Evolutionary conservation across 2,329 filamentous ascomycete genomes (phyloP), one percentile per base, ranked within the genome.

Genomic region (Huntiella decipiens): DNA sequence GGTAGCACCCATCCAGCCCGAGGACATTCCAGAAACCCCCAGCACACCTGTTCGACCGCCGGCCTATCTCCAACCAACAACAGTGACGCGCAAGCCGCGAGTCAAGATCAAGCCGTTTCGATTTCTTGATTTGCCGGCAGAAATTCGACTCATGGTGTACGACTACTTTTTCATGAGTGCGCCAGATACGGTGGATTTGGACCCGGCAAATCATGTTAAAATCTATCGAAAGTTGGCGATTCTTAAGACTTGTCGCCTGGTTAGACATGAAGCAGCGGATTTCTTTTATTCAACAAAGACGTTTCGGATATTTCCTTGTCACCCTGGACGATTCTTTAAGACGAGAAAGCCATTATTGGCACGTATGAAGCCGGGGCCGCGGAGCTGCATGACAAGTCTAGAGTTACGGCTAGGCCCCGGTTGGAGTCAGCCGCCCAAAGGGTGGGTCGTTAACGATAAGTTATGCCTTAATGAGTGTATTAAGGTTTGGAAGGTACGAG

Each of bases 341-440:
- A 77, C 75, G 28, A 82, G 82, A 61, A 74, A 73, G 53, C 81
- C 81, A 1, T 64, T 87, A 0, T 65, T 87, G 22, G 70, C 77
- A 4, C 74, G 80, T 13, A 60, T 87, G 46, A 73, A 74, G 15
- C 60, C 71, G 0, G 63, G 62, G 28, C 77, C 81, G 57, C 71
- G 79, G 32, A 62, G 63, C 12, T 68, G 63, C 39, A 66, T 87
- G 38, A 76, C 69, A 1, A 71, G 71, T 0, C 61, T 87, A 2
- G 77, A 87, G 58, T 60, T 87, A 45, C 72, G 81, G 2, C 64
- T 87, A 0, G 82, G 82, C 0, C 80, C 80, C 0, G 80, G 80
- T 15, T 87, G 79, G 74, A 75, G 66, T 50, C 71, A 71, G 48
- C 81, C 82, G 11, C 82, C 82, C 1, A 66, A 66, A 32, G 73